Evolutionary conservation across 2,329 filamentous ascomycete species (phyloP), one percentile per base, ranked within the genome.

Genomic region (Thelonectria discophora): DNA sequence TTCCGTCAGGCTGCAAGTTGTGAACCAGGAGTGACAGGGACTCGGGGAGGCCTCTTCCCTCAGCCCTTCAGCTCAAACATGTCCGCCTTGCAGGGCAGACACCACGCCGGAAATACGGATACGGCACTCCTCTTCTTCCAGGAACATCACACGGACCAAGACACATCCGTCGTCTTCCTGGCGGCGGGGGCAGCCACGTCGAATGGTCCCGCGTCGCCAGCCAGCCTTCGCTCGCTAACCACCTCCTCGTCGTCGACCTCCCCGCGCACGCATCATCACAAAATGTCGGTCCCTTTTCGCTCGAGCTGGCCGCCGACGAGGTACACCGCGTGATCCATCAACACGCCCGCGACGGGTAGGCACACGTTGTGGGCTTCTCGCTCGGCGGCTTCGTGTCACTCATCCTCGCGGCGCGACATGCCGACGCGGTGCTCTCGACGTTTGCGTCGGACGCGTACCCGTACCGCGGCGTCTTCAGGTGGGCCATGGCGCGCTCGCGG

Each of bases 401-500:
- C 9, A 10, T n/a, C 12, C 59, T 66, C 10, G 50, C 63, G 2
- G 8, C 32, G 2, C 63, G 45, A 5, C 39, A 55, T 12, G 45
- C 55, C 6, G 34, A 55, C 12, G 15, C 12, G n/a, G 20, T 65
- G 2, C 11, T 47, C 2, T 66, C 64, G 1, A 60, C 55, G 0
- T 66, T 66, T 15, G 42, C 60, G 15, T 60, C 60, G 0, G 64
- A 63, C 3, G 49, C 27, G 13, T 60, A 65, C 0, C 55, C 60
- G 0, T 66, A 65, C 18, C 42, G 17, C 3, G 64, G 64, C 0
- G 6, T 66, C 0, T 65, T 48, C 2, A 66, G 61, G 45, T 66
- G 63, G 63, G 34, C 58, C 10, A 58, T 64, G 42, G 42, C 40
- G 10, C 61, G 61, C 6, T 60, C 63, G 2, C 12, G 43, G 1